phyloP scores from a whole-genome alignment of 495 filamentous ascomycete genomes.

The Penicillium samsonianum region DNA sequence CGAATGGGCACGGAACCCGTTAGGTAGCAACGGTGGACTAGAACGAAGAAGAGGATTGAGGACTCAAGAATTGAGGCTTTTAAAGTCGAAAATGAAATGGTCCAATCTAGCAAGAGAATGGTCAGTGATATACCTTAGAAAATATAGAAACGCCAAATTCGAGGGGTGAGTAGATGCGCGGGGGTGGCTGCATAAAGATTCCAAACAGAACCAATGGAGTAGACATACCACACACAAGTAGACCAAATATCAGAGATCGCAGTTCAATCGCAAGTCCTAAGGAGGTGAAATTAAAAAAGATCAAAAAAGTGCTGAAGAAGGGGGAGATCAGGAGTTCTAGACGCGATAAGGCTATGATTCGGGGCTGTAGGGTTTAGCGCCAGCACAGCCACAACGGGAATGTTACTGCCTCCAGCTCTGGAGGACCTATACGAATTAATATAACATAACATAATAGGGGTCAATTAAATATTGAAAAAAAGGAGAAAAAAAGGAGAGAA shows the following conservation, averaged over 20 bases:
- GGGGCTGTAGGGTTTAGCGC: constrained; percentile 12
- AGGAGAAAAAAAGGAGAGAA: no score
- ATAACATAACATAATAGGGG: no score
- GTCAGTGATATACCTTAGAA: constrained; percentile 13
- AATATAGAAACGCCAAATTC: constrained; percentile 8
- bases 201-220: background rate
- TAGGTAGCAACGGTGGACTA: constrained; percentile 20
- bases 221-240: background rate
- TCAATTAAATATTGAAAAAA: no score
- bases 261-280: background rate
- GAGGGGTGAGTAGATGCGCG: constrained; percentile 14
- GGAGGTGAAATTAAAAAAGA: background rate
- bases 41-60: constrained; percentile 16
- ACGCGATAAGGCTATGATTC: constrained; percentile 7
- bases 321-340: constrained; percentile 10
- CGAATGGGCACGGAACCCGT: constrained; percentile 15
- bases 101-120: background rate
- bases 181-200: constrained; percentile 13
- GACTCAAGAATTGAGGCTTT: background rate
- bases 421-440: no score
- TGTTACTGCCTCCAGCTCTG: background rate
- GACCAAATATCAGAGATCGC: background rate
- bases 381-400: constrained; percentile 10
- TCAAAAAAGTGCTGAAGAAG: background rate
- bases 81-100: background rate